Conservation (phyloP, 2,329 filamentous ascomycete species). For the Paecilomyces formosus region DNA sequence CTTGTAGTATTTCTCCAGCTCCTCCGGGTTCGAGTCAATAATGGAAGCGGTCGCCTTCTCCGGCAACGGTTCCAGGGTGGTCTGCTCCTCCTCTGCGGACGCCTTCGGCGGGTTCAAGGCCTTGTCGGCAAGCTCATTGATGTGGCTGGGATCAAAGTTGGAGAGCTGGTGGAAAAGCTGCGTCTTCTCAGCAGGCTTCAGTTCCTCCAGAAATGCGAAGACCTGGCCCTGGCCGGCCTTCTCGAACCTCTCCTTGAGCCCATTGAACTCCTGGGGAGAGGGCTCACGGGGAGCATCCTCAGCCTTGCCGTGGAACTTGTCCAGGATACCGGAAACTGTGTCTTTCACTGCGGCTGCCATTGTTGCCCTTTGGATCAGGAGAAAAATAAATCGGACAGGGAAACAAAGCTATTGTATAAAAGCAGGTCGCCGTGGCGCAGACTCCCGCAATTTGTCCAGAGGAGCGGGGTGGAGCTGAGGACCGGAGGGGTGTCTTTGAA, state of each 20-base stretch:
- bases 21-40: slow-evolving; percentile 72
- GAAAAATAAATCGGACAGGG: not conserved
- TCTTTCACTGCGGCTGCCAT: slow-evolving; percentile 37
- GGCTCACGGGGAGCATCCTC: slow-evolving; percentile 42
- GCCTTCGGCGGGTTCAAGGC: slow-evolving; percentile 69
- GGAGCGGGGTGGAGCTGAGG: not conserved
- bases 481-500: not conserved
- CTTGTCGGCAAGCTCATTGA: slow-evolving; percentile 78
- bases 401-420: slow-evolving; percentile 2
- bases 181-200: slow-evolving; percentile 65
- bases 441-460: not conserved
- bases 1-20: slow-evolving; percentile 79
- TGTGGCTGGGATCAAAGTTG: slow-evolving; percentile 72
- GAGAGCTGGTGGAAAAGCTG: slow-evolving; percentile 73
- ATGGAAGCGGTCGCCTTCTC: slow-evolving; percentile 81
- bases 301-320: slow-evolving; percentile 36
- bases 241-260: slow-evolving; percentile 65
- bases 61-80: slow-evolving; percentile 76
- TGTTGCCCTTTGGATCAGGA: slow-evolving; percentile 4
- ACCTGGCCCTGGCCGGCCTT: slow-evolving; percentile 73
- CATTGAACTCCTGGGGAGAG: slow-evolving; percentile 57
- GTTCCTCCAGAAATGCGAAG: slow-evolving; percentile 78
- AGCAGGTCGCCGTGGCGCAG: not conserved
- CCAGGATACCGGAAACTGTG: slow-evolving; percentile 41
- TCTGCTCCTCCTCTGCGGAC: slow-evolving; percentile 43